Conservation (phyloP, 345 rosid genomes). For the Mallotus nudiflorus region DNA sequence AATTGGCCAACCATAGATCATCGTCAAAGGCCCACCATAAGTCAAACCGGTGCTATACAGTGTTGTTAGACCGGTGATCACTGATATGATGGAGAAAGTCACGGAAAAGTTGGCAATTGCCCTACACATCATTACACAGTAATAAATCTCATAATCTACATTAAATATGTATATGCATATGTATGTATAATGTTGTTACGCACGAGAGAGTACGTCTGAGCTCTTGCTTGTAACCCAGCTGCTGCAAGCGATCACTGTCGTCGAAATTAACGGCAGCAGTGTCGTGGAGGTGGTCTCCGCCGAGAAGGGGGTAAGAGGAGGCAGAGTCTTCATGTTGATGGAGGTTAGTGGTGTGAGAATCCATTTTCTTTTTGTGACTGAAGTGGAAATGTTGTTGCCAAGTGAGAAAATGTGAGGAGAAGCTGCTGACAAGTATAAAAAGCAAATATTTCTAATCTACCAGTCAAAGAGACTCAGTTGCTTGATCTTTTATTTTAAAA, state of each 20-base stretch:
- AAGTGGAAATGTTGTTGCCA: neutral
- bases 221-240: slow-evolving; percentile 65
- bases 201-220: slow-evolving; percentile 61
- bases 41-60: slow-evolving; percentile 44
- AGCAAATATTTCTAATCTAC: too few species aligned
- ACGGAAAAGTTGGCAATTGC: slow-evolving; percentile 49
- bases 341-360: neutral
- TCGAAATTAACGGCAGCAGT: slow-evolving; percentile 1
- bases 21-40: slow-evolving; percentile 52
- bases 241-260: slow-evolving; percentile 34
- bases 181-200: neutral
- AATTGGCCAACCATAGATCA: slow-evolving; percentile 56
- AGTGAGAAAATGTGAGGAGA: too few species aligned
- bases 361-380: neutral
- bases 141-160: neutral
- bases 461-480: too few species aligned
- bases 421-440: too few species aligned
- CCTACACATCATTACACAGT: slow-evolving; percentile 23
- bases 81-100: slow-evolving; percentile 49
- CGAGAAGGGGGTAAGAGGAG: neutral
- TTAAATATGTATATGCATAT: too few species aligned
- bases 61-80: slow-evolving; percentile 53
- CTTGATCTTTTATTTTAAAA: too few species aligned
- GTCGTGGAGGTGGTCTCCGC: too few species aligned
- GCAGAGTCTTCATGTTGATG: neutral